Evolutionary conservation across 1,284 basidiomycete species (phyloP).

Genomic region (Fistulinella cinereoalba): DNA sequence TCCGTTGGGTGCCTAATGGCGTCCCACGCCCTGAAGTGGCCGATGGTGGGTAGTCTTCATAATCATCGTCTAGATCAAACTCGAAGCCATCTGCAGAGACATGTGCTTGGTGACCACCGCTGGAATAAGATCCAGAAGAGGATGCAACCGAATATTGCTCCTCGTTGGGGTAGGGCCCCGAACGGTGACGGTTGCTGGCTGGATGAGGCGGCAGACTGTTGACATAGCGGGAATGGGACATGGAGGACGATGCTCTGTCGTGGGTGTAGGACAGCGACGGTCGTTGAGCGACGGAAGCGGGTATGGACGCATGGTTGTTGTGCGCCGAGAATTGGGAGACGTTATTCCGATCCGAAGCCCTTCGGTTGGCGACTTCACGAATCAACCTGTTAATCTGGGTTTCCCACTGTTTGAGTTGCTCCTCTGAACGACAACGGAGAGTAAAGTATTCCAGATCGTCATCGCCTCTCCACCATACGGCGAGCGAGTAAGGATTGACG

Average conservation of each 20-base stretch:
- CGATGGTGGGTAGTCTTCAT: slow-evolving; percentile 64
- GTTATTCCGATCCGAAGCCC: slow-evolving; percentile 60
- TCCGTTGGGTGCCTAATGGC: slow-evolving; percentile 55
- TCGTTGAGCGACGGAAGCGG: slow-evolving; percentile 26
- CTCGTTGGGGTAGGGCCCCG: slow-evolving; percentile 41
- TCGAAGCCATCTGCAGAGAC: slow-evolving; percentile 66
- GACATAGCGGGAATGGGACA: slow-evolving; percentile 29
- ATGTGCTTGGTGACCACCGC: slow-evolving; percentile 53
- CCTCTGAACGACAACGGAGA: slow-evolving; percentile 89
- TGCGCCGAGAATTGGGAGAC: slow-evolving; percentile 41
- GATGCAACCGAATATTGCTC: slow-evolving; percentile 36
- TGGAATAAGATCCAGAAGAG: slow-evolving; percentile 36
- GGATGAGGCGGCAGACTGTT: slow-evolving; percentile 37
- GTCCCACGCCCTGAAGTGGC: slow-evolving; percentile 68
- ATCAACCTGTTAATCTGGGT: slow-evolving; percentile 85
- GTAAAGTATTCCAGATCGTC: slow-evolving; percentile 93
- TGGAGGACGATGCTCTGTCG: slow-evolving; percentile 44
- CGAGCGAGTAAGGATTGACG: slow-evolving; percentile 61
- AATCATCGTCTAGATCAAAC: slow-evolving; percentile 66
- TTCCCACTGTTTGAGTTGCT: slow-evolving; percentile 93
- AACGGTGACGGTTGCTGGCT: slow-evolving; percentile 38
- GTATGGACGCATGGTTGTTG: slow-evolving; percentile 26
- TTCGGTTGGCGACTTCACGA: slow-evolving; percentile 60
- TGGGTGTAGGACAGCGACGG: slow-evolving; percentile 37
- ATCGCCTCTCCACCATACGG: slow-evolving; percentile 93